Percentiles rank a stretch among this genome's conserved stretches.
Evolutionary conservation across 108 stramenopile species (phyloP).

Genomic region (Nitzschia sp.): DNA sequence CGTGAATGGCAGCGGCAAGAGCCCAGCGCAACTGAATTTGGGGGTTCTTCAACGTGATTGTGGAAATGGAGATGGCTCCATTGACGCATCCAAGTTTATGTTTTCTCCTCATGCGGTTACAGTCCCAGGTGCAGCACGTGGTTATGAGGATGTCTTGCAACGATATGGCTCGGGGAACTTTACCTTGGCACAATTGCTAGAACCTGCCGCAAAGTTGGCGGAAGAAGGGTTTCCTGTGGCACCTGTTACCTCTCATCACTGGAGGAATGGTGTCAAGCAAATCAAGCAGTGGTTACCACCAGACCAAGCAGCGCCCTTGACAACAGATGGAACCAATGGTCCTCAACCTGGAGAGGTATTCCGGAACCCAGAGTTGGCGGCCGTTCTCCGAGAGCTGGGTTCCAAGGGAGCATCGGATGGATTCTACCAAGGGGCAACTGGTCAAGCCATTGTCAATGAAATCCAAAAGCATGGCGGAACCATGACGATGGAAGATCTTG

Average conservation of each 20-base stretch:
- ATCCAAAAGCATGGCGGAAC: slow-evolving; percentile 77
- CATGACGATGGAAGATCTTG: slow-evolving; percentile 85
- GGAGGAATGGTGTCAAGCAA: slow-evolving; percentile 63
- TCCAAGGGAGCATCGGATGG: slow-evolving; percentile 73
- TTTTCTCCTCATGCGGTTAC: slow-evolving; percentile 81
- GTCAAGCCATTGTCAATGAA: slow-evolving; percentile 78
- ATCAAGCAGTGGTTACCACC: slow-evolving; percentile 65
- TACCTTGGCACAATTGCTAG: slow-evolving; percentile 76
- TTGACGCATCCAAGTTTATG: slow-evolving; percentile 27
- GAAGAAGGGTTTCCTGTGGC: slow-evolving; percentile 91
- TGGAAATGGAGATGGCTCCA: slow-evolving; percentile 6
- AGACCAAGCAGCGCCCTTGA: slow-evolving; percentile 55
- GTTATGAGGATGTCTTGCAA: slow-evolving; percentile 79
- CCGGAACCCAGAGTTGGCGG: slow-evolving; percentile 84
- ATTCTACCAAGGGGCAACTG: slow-evolving; percentile 86
- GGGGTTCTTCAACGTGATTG: slow-evolving; percentile 44
- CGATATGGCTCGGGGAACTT: slow-evolving; percentile 75
- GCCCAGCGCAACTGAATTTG: slow-evolving; percentile 64
- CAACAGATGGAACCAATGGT: slow-evolving; percentile 50
- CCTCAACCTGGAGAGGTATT: slow-evolving; percentile 81
- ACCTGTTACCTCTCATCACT: slow-evolving; percentile 81
- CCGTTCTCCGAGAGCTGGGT: slow-evolving; percentile 79
- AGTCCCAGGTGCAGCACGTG: slow-evolving; percentile 95
- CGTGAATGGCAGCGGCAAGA: slow-evolving; percentile 86
- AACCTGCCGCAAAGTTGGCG: slow-evolving; percentile 88